Conservation (phyloP, 805 yeast genomes). For the Saccharomycopsis guyanensis region DNA sequence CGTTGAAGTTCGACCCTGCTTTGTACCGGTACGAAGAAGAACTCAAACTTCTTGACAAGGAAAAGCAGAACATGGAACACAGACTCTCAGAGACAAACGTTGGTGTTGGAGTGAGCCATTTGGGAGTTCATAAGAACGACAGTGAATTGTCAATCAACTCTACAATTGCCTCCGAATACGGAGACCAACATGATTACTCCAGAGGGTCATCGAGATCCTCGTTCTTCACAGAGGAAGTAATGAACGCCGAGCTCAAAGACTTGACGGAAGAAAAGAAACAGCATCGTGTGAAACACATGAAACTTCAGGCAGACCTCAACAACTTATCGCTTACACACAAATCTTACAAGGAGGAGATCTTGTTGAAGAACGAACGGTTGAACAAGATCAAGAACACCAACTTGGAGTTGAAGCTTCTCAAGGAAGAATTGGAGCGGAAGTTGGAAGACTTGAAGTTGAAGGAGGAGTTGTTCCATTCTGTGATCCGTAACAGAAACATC, state of each 20-base stretch:
- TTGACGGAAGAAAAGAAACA: constrained; percentile 10
- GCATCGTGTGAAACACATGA: constrained; percentile 13
- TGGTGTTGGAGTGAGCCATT: constrained; percentile 7
- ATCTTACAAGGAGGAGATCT: constrained; percentile 18
- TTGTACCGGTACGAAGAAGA: constrained; percentile 19
- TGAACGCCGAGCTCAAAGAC: constrained; percentile 11
- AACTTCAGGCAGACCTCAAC: constrained; percentile 19
- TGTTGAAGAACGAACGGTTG: constrained; percentile 13
- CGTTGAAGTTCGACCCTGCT: constrained; percentile 18
- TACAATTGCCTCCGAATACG: constrained; percentile 5
- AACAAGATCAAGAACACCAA: constrained; percentile 12
- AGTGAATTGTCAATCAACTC: constrained; percentile 8
- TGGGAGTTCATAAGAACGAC: background rate
- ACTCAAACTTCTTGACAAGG: constrained; percentile 14
- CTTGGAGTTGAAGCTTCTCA: constrained; percentile 15
- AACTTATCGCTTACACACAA: constrained; percentile 18
- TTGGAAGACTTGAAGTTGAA: constrained; percentile 8
- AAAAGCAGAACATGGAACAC: background rate
- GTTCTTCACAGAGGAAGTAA: background rate
- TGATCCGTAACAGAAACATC: constrained; percentile 12
- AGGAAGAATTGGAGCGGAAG: constrained; percentile 12
- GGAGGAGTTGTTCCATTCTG: constrained; percentile 16
- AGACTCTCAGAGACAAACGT: background rate
- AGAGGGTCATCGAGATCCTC: constrained; percentile 7
- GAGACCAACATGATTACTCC: background rate